Evolutionary conservation across 1,284 basidiomycete species (phyloP), one percentile per base, ranked within the genome.

Genomic region (Cryptococcus jaspeensis): DNA sequence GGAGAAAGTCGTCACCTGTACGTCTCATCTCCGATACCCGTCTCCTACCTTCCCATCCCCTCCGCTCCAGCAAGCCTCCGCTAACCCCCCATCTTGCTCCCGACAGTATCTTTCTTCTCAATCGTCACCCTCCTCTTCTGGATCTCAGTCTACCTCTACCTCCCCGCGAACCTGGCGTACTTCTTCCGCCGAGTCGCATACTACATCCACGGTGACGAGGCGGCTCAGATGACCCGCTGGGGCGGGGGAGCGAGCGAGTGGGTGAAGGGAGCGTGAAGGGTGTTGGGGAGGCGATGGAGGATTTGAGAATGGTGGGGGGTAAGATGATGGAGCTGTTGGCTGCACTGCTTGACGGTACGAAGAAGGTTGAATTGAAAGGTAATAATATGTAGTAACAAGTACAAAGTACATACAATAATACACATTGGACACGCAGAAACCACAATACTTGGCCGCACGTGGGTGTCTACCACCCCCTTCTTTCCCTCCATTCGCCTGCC

Each of bases 161-260:
- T 73, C 58, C 78, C 78, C 8, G 53, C 58, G 9, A 75, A 79
- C 61, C 48, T 76, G 45, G 58, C 61, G 20, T 78, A 78, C 66
- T 64, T 79, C 25, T 63, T 67, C 25, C 64, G 70, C 8, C 69
- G 78, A 39, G 73, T 73, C 61, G 64, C 73, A 32, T 79, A 78
- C 65, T 79, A 79, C 58, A 66, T 78, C 7, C 75, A 69, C 50
- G 78, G 73, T 3, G 75, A 78, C 58, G 76, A 79, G 61, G 64
- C 44, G 20, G 60, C 60, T 50, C 45, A 61, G n/a, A 20, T 58
- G 8, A 47, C 25, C 35, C 12, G 25, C 35, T 47, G 15, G 35
- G 22, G 35, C 20, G 16, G 16, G 48, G 58, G 45, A 42, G 48
- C 25, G 56, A 51, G 12, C 58, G 52, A 52, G 40, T 58, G 13